Percentiles rank a stretch among this genome's conserved stretches.
Conservation (phyloP, 179 eudicot species). For the Heliamphora pulchella region DNA sequence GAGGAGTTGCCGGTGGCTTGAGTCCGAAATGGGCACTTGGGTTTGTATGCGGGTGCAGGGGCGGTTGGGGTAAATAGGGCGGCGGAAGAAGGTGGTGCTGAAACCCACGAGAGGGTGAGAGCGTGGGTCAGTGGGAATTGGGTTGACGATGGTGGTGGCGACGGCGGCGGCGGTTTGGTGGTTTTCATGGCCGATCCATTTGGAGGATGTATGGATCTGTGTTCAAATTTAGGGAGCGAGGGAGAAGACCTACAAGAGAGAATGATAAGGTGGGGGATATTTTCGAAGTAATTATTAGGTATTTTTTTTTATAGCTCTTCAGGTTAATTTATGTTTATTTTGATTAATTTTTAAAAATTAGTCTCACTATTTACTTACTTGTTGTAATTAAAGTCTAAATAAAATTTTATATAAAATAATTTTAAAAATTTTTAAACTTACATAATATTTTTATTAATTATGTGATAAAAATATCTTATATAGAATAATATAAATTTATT, state of each 20-base stretch:
- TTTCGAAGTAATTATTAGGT: background rate
- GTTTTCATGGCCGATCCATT: constrained; percentile 44
- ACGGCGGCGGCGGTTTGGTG: constrained; percentile 16
- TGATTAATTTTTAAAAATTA: no score
- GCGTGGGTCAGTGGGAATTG: constrained; percentile 21
- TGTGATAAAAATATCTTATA: no score
- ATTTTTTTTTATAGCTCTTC: background rate
- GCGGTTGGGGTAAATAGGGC: constrained; percentile 14
- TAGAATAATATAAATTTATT: no score
- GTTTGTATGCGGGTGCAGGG: constrained; percentile 14
- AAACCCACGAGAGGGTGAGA: constrained; percentile 20
- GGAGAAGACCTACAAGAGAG: background rate
- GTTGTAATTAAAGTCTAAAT: no score
- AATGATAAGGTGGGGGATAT: background rate
- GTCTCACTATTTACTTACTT: no score
- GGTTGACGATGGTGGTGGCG: constrained; percentile 13
- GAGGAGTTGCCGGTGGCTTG: constrained; percentile 24
- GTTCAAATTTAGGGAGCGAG: constrained; percentile 12
- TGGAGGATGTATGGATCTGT: background rate
- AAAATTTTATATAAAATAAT: no score
- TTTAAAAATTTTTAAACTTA: no score
- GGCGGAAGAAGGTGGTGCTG: constrained; percentile 28
- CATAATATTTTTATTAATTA: no score
- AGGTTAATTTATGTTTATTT: no score
- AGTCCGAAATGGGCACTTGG: constrained; percentile 14